Conservation (phyloP, 2,329 filamentous ascomycete species). For the Aspergillus brasiliensis region DNA sequence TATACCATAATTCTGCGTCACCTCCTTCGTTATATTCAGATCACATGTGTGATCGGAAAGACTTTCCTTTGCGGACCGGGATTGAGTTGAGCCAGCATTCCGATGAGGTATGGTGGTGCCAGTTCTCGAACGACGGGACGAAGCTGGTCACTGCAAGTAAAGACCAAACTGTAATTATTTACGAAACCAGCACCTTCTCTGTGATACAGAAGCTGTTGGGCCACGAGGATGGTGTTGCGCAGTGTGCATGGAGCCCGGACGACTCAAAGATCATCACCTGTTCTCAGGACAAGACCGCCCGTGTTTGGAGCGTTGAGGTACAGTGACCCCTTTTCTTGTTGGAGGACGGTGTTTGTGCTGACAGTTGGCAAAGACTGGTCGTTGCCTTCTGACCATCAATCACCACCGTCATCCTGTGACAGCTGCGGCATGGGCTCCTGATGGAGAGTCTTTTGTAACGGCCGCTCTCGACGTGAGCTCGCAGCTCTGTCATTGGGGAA, state of each 20-base stretch:
- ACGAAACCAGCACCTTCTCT: constrained; percentile 72
- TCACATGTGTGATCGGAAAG: constrained; percentile 75
- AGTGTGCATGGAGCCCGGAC: constrained; percentile 89
- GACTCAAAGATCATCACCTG: constrained; percentile 84
- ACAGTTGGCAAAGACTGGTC: constrained; percentile 57
- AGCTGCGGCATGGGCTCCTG: constrained; percentile 83
- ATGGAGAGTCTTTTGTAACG: constrained; percentile 76
- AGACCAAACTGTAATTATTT: constrained; percentile 75
- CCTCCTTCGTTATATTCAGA: constrained; percentile 87
- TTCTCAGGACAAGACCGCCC: constrained; percentile 70
- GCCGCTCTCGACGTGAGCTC: constrained; percentile 70
- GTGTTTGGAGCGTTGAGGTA: constrained; percentile 74
- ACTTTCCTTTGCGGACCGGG: constrained; percentile 75
- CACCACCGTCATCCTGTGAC: constrained; percentile 83
- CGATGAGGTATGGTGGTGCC: constrained; percentile 88
- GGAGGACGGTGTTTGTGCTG: constrained; percentile 3
- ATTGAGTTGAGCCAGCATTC: constrained; percentile 71
- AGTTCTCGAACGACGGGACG: constrained; percentile 85
- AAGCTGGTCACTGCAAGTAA: constrained; percentile 80
- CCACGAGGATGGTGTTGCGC: constrained; percentile 72
- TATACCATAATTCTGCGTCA: constrained; percentile 80
- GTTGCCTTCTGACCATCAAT: constrained; percentile 63
- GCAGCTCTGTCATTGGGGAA: constrained; percentile 71
- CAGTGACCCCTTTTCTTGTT: background rate
- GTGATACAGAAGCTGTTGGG: constrained; percentile 64